Base-by-base conservation (phyloP, 768 basidiomycete species). In the Russula sp. region DNA sequence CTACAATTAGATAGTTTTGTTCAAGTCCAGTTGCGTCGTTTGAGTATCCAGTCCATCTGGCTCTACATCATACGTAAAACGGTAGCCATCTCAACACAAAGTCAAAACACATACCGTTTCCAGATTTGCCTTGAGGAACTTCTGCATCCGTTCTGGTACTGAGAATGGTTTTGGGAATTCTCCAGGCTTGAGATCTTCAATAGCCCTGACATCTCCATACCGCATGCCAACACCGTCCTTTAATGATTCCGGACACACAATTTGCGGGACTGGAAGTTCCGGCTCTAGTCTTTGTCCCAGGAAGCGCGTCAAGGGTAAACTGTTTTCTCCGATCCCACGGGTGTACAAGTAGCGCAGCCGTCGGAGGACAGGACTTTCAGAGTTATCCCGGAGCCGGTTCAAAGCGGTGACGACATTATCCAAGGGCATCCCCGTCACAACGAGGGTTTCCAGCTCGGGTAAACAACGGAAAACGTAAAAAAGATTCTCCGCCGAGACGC, bases 31-130 rank as follows among this genome's bases (percentile, higher is more conserved):
- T 60, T 55, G 24, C 63, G 63, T 56, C 63, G 53, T 32, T 64
- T 60, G 59, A 64, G 63, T 49, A 64, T 64, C 63, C 59, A 64
- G 30, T 64, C 63, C 63, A 64, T 64, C 53, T 64, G 63, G 52
- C 63, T 64, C 63, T 64, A 26, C 22, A 38, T 48, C 44, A 14
- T 32, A 38, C 26, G 13, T 7, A 16, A 59, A 38, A 55, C 36
- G 26, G 13, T 32, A 40, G 7, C 14, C n/a, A 6, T 18, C 36
- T 40, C 18, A 40, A 30, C 22, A 32, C 32, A 28, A 30, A 9
- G 38, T 6, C 3, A 32, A 40, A 36, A 48, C 10, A 44, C 58
- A 36, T 55, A 64, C 63, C 42, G 52, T 40, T 48, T 64, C 63
- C 30, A 64, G 51, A 60, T 64, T 60, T 36, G 10, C 49, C 46